Evolutionary conservation across 2,329 filamentous ascomycete species (phyloP).

Genomic region (Hirsutella rhossiliensis): DNA sequence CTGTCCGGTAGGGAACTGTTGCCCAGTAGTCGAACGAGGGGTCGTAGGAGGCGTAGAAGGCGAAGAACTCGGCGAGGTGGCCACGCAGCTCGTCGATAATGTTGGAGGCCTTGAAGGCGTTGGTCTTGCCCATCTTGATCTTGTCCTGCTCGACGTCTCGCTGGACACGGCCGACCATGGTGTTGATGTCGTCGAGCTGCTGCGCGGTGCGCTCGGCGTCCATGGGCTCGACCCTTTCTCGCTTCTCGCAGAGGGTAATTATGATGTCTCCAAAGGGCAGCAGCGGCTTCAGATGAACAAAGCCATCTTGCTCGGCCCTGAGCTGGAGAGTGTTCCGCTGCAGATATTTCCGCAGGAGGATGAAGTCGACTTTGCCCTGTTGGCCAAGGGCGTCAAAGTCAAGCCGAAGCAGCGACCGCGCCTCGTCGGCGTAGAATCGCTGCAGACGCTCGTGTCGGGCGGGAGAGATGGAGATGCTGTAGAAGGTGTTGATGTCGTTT

Average conservation of each 20-base stretch:
- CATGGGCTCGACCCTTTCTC: slow-evolving; percentile 30
- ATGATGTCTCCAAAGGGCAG: slow-evolving; percentile 32
- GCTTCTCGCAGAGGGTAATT: slow-evolving; percentile 31
- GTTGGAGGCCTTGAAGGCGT: slow-evolving; percentile 33
- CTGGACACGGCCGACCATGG: slow-evolving; percentile 18
- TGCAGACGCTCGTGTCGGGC: slow-evolving; percentile 25
- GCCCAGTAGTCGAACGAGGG: slow-evolving; percentile 47
- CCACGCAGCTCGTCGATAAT: slow-evolving; percentile 25
- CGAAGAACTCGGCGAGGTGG: slow-evolving; percentile 32
- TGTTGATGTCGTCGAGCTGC: slow-evolving; percentile 23
- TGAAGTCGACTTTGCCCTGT: slow-evolving; percentile 33
- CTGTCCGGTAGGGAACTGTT: slow-evolving; percentile 26
- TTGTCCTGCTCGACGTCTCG: slow-evolving; percentile 21
- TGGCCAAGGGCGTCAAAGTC: slow-evolving; percentile 20
- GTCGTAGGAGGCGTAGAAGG: slow-evolving; percentile 43
- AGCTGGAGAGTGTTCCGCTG: slow-evolving; percentile 22
- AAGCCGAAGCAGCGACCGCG: slow-evolving; percentile 15
- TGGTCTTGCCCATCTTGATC: slow-evolving; percentile 24
- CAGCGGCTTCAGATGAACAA: slow-evolving; percentile 24
- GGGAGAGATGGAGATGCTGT: slow-evolving; percentile 33
- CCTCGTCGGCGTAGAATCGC: slow-evolving; percentile 28
- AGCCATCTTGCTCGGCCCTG: slow-evolving; percentile 23
- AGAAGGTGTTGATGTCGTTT: slow-evolving; percentile 33
- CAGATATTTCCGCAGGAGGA: slow-evolving; percentile 37
- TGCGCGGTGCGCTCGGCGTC: slow-evolving; percentile 29